These are phyloP conservation scores for Aristolochia californica DNA, from an alignment of 164 flowering plant species.

Conservation along the genomic window DNA sequence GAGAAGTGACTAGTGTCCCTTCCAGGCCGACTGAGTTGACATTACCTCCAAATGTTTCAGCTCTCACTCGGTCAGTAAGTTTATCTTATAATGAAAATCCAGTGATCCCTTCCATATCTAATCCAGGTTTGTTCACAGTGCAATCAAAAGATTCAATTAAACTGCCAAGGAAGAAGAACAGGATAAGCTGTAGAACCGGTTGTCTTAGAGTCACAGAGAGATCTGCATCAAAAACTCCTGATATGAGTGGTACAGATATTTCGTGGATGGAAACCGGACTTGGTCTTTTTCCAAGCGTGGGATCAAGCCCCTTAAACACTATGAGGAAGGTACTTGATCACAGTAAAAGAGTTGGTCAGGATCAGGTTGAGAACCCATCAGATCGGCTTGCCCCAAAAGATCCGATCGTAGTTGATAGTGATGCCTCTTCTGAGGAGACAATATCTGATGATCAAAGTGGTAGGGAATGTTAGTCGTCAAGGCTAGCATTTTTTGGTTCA, in stretches of 20 bases:
- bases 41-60: slow-evolving; percentile 7
- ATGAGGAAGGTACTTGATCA: background rate
- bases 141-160: slow-evolving; percentile 1
- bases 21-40: slow-evolving; percentile 9
- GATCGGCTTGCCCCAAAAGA: slow-evolving; percentile 15
- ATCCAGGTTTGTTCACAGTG: background rate
- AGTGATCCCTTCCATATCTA: slow-evolving; percentile 9
- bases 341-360: too few relatives aligned
- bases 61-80: slow-evolving; percentile 8
- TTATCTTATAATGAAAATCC: slow-evolving; percentile 6
- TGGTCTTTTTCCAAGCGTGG: slow-evolving; percentile 3
- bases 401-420: slow-evolving; percentile 41
- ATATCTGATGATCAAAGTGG: slow-evolving; percentile 45
- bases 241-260: slow-evolving; percentile 2
- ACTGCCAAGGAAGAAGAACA: slow-evolving; percentile 1
- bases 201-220: slow-evolving; percentile 5
- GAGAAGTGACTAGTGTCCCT: slow-evolving; percentile 23
- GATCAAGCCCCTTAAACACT: slow-evolving; percentile 4
- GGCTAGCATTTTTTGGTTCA: too few relatives aligned
- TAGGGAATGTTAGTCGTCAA: slow-evolving; percentile 9
- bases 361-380: too few relatives aligned
- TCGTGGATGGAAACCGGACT: slow-evolving; percentile 7
- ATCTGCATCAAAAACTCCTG: slow-evolving; percentile 5
- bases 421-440: slow-evolving; percentile 63
- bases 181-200: slow-evolving; percentile 5